A percentile compares a stretch with the other conserved stretches of the same genome.
Conservation (phyloP, 106 monocot species). For the Platanthera guangdongensis region DNA sequence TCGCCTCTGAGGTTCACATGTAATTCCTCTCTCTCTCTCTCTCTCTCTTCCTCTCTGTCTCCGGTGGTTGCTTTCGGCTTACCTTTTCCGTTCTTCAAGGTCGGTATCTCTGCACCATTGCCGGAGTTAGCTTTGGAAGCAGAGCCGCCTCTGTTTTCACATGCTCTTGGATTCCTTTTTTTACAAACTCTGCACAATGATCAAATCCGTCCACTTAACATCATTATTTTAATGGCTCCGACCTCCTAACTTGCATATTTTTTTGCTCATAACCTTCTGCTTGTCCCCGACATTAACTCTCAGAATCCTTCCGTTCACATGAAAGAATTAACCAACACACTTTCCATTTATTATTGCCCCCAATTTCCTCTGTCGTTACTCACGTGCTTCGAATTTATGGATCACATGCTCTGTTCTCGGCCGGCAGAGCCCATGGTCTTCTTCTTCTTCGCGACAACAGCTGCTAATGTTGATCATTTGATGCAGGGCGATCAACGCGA, state of each 20-base stretch:
- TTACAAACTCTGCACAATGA: neutral
- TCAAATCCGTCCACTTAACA: neutral
- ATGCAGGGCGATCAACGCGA: constrained; percentile 34
- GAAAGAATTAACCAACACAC: neutral
- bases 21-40: constrained; percentile 9
- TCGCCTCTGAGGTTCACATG: constrained; percentile 44
- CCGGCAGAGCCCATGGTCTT: too few species aligned
- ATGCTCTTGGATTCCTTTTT: neutral
- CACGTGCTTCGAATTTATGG: constrained; percentile 4
- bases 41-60: neutral
- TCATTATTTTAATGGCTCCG: neutral
- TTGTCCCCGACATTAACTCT: constrained; percentile 1
- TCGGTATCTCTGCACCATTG: neutral
- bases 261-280: neutral
- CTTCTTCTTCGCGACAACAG: too few species aligned
- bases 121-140: neutral
- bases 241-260: neutral
- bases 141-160: neutral
- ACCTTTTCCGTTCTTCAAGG: neutral
- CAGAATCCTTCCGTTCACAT: constrained; percentile 4
- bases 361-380: neutral
- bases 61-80: neutral
- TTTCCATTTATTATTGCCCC: constrained; percentile 6
- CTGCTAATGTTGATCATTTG: neutral
- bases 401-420: neutral